A percentile compares a stretch with the other conserved stretches of the same genome.
phyloP scores from a whole-genome alignment of 2,329 filamentous ascomycete species.

The Arthrinium puccinioides region DNA sequence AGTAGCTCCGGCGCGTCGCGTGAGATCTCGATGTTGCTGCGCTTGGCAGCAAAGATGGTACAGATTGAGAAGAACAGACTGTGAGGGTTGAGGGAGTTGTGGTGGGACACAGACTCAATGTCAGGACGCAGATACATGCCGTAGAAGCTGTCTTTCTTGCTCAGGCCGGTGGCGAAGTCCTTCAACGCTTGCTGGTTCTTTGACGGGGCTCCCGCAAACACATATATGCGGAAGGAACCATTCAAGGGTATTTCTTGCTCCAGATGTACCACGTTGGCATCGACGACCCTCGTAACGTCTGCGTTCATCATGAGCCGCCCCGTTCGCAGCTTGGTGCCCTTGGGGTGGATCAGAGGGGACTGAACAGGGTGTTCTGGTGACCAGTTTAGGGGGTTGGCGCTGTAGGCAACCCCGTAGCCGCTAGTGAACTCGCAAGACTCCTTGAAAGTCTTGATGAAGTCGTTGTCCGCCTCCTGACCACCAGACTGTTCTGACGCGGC shows the following conservation, averaged over 20 bases:
- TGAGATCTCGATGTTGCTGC: conserved; percentile 65
- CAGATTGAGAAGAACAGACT: conserved; percentile 74
- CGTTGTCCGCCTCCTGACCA: conserved; percentile 50
- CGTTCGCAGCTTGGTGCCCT: conserved; percentile 58
- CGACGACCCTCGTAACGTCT: conserved; percentile 77
- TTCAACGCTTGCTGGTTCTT: conserved; percentile 55
- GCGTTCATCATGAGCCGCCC: conserved; percentile 72
- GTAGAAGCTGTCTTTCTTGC: conserved; percentile 66
- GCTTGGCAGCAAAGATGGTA: conserved; percentile 63
- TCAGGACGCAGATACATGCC: conserved; percentile 56
- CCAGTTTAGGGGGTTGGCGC: conserved; percentile 80
- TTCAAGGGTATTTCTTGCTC: conserved; percentile 88
- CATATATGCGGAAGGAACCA: conserved; percentile 77
- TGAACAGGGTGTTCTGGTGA: conserved; percentile 63
- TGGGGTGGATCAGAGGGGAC: conserved; percentile 61
- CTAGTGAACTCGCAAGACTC: conserved; percentile 87
- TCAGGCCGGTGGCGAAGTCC: conserved; percentile 62
- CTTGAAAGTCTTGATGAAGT: conserved; percentile 87
- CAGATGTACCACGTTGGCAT: conserved; percentile 83
- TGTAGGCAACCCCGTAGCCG: conserved; percentile 84
- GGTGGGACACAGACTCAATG: conserved; percentile 56
- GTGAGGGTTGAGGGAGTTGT: conserved; percentile 81
- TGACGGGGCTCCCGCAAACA: conserved; percentile 68
- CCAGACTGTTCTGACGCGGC: conserved; percentile 44
- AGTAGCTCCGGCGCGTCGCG: conserved; percentile 64